These are phyloP conservation scores for Cryptococcus sp. DNA, from an alignment of 1,284 basidiomycete species.

Conservation along the genomic window DNA sequence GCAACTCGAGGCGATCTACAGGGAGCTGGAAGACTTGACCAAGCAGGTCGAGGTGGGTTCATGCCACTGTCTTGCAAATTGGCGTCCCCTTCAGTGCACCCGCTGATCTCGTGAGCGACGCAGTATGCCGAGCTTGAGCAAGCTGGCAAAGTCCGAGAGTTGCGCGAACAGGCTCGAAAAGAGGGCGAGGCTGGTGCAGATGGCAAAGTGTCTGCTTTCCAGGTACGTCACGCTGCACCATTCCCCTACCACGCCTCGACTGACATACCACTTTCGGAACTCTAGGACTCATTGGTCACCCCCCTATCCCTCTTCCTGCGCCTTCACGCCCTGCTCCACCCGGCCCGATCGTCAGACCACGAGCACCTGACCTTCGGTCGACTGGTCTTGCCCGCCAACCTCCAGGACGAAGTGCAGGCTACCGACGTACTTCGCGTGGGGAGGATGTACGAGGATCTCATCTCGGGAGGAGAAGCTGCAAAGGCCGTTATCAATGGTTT, in stretches of 20 bases:
- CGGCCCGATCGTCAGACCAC: conserved; percentile 42
- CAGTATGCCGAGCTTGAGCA: conserved; percentile 63
- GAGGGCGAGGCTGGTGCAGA: conserved; percentile 45
- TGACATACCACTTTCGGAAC: too few species aligned
- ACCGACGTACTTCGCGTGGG: conserved; percentile 48
- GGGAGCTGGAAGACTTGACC: conserved; percentile 77
- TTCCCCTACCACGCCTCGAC: not conserved
- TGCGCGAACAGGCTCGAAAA: conserved; percentile 59
- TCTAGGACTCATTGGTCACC: conserved; percentile 52
- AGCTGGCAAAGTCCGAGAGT: conserved; percentile 61
- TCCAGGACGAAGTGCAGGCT: conserved; percentile 48
- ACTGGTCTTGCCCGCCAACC: conserved; percentile 41
- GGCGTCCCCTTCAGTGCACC: not conserved
- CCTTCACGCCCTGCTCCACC: conserved; percentile 62
- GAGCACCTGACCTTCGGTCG: conserved; percentile 53
- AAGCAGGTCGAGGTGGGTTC: conserved; percentile 71
- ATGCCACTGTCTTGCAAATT: not conserved
- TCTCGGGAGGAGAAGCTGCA: conserved; percentile 32
- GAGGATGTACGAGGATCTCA: conserved; percentile 43
- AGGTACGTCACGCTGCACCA: conserved; percentile 57
- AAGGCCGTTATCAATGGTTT: conserved; percentile 30
- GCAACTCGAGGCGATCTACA: conserved; percentile 69
- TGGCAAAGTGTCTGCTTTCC: conserved; percentile 62
- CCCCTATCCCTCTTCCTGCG: conserved; percentile 67
- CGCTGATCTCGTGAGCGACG: conserved; percentile 51